phyloP scores from a whole-genome alignment of 1,139 yeast genomes.

The Kurtzmaniella quercitrusa region DNA sequence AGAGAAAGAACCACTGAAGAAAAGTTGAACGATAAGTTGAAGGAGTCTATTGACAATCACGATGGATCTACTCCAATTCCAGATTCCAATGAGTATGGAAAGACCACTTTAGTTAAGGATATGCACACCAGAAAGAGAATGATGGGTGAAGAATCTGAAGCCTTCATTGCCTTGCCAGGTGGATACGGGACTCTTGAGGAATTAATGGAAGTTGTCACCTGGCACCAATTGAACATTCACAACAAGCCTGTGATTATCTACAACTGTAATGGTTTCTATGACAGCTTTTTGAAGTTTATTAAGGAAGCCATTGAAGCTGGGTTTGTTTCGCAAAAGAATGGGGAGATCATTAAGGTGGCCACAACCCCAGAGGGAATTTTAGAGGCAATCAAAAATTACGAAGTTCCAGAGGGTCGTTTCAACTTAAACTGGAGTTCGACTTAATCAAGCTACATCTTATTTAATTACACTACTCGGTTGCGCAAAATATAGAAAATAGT shows the following conservation, averaged over 20 bases:
- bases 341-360: slow-evolving; percentile 68
- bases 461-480: no score
- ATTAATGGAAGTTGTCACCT: slow-evolving; percentile 83
- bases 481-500: no score
- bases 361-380: slow-evolving; percentile 64
- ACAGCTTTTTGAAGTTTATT: slow-evolving; percentile 60
- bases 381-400: slow-evolving; percentile 54
- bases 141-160: slow-evolving; percentile 87
- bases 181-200: slow-evolving; percentile 92
- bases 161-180: slow-evolving; percentile 88
- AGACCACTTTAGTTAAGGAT: slow-evolving; percentile 76
- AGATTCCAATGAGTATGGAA: slow-evolving; percentile 61
- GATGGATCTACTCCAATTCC: slow-evolving; percentile 65
- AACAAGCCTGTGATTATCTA: slow-evolving; percentile 72
- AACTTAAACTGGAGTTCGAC: slow-evolving; percentile 64
- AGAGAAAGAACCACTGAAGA: slow-evolving; percentile 59
- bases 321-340: slow-evolving; percentile 65
- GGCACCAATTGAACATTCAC: slow-evolving; percentile 85
- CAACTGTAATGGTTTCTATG: slow-evolving; percentile 79
- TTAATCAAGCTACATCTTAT: no score
- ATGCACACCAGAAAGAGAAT: slow-evolving; percentile 87
- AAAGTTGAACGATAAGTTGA: slow-evolving; percentile 45
- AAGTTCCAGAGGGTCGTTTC: slow-evolving; percentile 71
- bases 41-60: slow-evolving; percentile 44
- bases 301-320: slow-evolving; percentile 55